Conservation (phyloP, 208 protist species). For the Balamuthia mandrillaris region DNA sequence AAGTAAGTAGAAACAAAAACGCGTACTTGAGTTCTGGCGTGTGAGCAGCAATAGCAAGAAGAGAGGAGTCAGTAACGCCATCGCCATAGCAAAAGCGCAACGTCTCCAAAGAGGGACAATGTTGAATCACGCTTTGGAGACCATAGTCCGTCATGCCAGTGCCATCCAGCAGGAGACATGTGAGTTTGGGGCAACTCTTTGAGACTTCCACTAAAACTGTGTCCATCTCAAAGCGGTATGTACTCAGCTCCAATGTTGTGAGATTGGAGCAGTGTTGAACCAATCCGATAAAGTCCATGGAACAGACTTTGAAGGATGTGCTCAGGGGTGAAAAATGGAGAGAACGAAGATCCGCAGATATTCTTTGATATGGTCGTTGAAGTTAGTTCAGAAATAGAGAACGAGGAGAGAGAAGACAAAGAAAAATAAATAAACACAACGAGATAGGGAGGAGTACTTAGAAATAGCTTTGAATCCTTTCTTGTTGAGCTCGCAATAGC, state of each 20-base stretch:
- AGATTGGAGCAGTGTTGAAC: constrained; percentile 8
- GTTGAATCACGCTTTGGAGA: constrained; percentile 8
- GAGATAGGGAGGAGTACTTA: neutral
- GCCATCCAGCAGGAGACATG: neutral
- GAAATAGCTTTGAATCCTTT: constrained; percentile 1
- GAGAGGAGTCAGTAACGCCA: constrained; percentile 12
- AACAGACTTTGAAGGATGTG: neutral
- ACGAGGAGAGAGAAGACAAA: no score
- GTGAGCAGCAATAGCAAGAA: neutral
- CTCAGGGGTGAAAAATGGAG: neutral
- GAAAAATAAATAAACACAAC: no score
- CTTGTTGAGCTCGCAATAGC: constrained; percentile 19
- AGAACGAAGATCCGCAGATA: constrained; percentile 14
- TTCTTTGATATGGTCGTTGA: no score
- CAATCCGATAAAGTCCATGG: neutral
- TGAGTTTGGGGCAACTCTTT: neutral
- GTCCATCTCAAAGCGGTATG: constrained; percentile 22
- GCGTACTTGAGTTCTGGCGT: constrained; percentile 1
- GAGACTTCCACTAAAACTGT: neutral
- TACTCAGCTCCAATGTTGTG: neutral
- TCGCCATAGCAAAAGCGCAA: neutral
- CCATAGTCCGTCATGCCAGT: constrained; percentile 25
- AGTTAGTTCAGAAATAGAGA: no score
- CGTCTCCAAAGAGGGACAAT: neutral
- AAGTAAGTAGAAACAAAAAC: no score